A percentile compares a stretch with the other conserved stretches of the same genome.
phyloP scores from a whole-genome alignment of 129 eudicot genomes.

The Ambrosia artemisiifolia region DNA sequence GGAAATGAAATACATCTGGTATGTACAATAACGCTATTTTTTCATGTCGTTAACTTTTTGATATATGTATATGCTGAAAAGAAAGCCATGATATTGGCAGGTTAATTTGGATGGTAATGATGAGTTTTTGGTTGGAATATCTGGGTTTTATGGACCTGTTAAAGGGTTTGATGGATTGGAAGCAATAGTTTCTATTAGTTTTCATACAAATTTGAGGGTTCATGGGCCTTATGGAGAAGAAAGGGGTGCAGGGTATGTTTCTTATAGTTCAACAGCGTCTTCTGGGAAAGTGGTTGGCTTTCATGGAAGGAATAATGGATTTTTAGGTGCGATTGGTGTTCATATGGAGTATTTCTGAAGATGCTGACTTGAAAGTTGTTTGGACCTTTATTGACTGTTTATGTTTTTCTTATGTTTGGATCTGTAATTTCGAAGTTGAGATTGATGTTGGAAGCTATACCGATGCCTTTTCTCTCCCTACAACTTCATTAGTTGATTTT shows the following conservation, averaged over 20 bases:
- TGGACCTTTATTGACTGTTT: background rate
- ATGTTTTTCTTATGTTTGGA: too few species aligned
- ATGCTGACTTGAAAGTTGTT: too few species aligned
- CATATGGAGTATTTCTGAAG: slow-evolving; percentile 1
- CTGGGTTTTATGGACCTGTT: slow-evolving; percentile 20
- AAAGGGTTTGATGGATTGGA: slow-evolving; percentile 2
- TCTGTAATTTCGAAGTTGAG: too few species aligned
- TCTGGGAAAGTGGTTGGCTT: background rate
- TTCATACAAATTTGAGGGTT: slow-evolving; percentile 23
- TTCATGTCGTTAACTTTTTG: background rate
- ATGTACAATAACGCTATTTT: background rate
- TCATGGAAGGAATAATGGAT: background rate
- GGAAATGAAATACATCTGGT: background rate
- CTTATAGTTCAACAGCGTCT: background rate
- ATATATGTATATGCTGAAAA: background rate
- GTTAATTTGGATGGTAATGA: background rate
- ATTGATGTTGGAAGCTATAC: too few species aligned
- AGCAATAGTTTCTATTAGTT: slow-evolving; percentile 10
- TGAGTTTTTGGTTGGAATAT: background rate
- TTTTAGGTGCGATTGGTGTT: background rate
- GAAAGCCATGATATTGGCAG: background rate
- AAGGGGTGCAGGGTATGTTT: background rate
- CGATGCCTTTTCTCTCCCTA: too few species aligned
- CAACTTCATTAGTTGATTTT: too few species aligned
- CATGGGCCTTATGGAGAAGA: slow-evolving; percentile 26